Base-by-base conservation (phyloP, 306 rosid species). In the Quercus agrifolia region DNA sequence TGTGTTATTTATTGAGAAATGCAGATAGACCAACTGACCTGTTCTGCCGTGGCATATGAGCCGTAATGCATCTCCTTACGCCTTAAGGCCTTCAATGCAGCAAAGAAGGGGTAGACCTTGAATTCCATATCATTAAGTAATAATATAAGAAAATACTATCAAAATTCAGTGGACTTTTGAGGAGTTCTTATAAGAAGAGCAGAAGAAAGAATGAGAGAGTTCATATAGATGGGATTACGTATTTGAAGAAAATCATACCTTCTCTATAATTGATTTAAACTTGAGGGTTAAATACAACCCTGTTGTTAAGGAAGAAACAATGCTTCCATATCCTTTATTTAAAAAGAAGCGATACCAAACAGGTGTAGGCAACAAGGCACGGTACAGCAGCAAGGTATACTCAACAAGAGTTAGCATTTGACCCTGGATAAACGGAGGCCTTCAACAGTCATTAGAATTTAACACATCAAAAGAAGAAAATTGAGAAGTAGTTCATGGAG, bases 331-430 rank as follows among this genome's bases (percentile, higher is more conserved):
- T 87, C 91, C 99, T 81, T 95, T 95, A 90, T 95, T 95, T 85
- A 95, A 86, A 81, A 95, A 95, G 91, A 95, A 95, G 18, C 95
- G 96, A 74, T 95, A 95, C 99, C 99, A 95, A 68, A 95, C 96
- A 10, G 99, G 94, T 21, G 98, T 86, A 38, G 99, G 99, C 90
- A 95, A 79, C 80, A 95, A 85, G 76, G 99, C 97, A 74, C 98
- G 98, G 89, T 95, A 95, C 74, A 95, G 86, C 74, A 95, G 87
- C 68, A 95, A 90, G 54, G 89, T 79, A 85, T 95, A 91, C 84
- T 95, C 99, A 67, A 91, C 83, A 79, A 93, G 80, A 80, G 97
- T 95, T 71, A 95, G 89, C 96, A 95, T 85, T 90, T 93, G 98
- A 81, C 99, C 99, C 99, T 95, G 84, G 52, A 75, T 38, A 80